phyloP scores from a whole-genome alignment of 345 rosid genomes.

The Lepidium aucheri region DNA sequence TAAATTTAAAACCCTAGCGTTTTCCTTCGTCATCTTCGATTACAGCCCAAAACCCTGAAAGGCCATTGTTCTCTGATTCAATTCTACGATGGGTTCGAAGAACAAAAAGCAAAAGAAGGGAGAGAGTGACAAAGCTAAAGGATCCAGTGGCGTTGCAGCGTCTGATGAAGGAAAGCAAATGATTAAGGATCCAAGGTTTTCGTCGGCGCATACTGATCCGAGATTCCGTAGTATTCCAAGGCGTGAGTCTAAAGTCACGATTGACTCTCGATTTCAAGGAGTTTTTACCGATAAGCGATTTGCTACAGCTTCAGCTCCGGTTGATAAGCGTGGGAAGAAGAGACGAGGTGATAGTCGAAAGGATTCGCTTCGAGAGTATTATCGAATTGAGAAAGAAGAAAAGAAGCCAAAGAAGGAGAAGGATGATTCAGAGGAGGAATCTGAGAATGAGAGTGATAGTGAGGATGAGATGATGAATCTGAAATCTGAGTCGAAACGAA shows the following conservation, averaged over 20 bases:
- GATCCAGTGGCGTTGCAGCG: background rate
- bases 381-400: constrained; percentile 35
- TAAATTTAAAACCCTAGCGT: background rate
- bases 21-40: background rate
- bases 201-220: constrained; percentile 67
- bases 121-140: background rate
- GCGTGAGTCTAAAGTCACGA: constrained; percentile 54
- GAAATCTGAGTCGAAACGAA: background rate
- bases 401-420: background rate
- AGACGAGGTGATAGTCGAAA: constrained; percentile 35
- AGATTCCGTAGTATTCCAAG: constrained; percentile 68
- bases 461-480: constrained; percentile 11
- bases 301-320: constrained; percentile 42
- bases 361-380: constrained; percentile 54
- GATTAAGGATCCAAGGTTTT: constrained; percentile 61
- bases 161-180: constrained; percentile 15
- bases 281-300: constrained; percentile 56
- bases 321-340: constrained; percentile 75
- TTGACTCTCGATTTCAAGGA: constrained; percentile 66
- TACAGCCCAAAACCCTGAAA: constrained; percentile 8
- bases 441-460: no score
- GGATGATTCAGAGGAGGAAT: constrained; percentile 4
- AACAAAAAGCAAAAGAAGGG: constrained; percentile 1
- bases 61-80: background rate
- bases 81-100: constrained; percentile 15